Base-by-base conservation (phyloP, 345 rosid genomes). In the Gossypium herbaceum region DNA sequence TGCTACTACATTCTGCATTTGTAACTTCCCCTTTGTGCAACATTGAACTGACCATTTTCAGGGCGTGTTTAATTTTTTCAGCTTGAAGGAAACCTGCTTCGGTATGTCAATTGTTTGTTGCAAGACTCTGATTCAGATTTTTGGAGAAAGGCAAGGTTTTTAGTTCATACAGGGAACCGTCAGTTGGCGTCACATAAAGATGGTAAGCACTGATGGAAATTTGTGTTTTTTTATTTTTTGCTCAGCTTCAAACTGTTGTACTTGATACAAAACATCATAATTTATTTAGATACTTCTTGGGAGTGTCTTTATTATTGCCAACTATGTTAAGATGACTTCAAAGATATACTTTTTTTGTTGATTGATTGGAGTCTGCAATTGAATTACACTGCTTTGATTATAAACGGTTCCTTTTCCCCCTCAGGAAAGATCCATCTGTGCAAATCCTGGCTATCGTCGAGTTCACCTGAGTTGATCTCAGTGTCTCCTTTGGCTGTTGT, bases 401-500 rank as follows among this genome's bases (percentile, higher is more conserved):
- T 69, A 29, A 69, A 29, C 27, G 29, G 2, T 17, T 16, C 34
- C 16, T 70, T 29, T 11, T 22, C 4, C 1, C 74, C 51, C 77
- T 72, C 85, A 94, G 98, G 98, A 77, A 86, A 80, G 62, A 57
- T 94, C 77, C 90, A 85, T 17, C 72, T 88, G 59, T 87, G 89
- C 87, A 94, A 87, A 85, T 86, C 91, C 0, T 87, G 98, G 94
- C 85, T 82, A 79, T 78, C 88, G 17, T 86, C 92, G 92, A 88
- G 81, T 83, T 86, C 91, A 43, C 97, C 98, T 6, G 91, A 91
- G 84, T 85, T 94, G 82, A 85, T 91, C 69, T 91, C 83, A 8
- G 93, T 94, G 22, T 89, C 91, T 56, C 98, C 97, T 11, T 75
- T 91, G 78, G 97, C 98, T 67, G 86, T 92, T 68, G 95, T 89